Percentiles rank a stretch among this genome's conserved stretches.
phyloP scores from a whole-genome alignment of 352 stramenopile species.

The Globisporangium iwayamae region DNA sequence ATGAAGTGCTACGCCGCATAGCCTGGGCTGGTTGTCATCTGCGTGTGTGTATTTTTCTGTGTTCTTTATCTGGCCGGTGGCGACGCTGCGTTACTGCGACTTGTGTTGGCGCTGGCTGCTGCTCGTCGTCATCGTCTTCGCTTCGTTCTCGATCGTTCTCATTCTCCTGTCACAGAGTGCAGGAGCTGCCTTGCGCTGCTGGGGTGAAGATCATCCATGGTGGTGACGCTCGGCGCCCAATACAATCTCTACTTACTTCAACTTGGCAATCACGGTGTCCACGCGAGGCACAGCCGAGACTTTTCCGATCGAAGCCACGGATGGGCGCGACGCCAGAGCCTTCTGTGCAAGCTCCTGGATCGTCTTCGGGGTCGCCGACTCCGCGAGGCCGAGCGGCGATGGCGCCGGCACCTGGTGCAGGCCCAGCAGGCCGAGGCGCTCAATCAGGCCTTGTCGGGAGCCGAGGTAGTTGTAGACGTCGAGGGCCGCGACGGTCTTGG shows the following conservation, averaged over 20 bases:
- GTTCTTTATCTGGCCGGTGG: slow-evolving; percentile 6
- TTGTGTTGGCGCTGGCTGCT: neutral
- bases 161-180: neutral
- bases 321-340: slow-evolving; percentile 65
- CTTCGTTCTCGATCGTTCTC: neutral
- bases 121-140: neutral
- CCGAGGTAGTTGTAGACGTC: slow-evolving; percentile 33
- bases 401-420: slow-evolving; percentile 38
- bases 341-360: slow-evolving; percentile 79
- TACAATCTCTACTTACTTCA: slow-evolving; percentile 55
- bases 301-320: slow-evolving; percentile 74
- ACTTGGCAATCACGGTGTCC: slow-evolving; percentile 68
- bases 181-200: neutral
- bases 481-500: slow-evolving; percentile 62
- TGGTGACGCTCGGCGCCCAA: neutral
- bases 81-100: neutral
- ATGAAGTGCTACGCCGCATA: neutral
- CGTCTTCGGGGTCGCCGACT: slow-evolving; percentile 54
- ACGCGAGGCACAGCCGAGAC: slow-evolving; percentile 67
- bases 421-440: slow-evolving; percentile 39
- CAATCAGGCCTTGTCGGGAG: slow-evolving; percentile 41
- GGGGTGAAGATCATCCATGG: neutral
- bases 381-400: slow-evolving; percentile 26
- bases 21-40: neutral
- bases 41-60: slow-evolving; percentile 10